Base-by-base conservation (phyloP, 164 flowering plant genomes). In the Sextonia rubra region DNA sequence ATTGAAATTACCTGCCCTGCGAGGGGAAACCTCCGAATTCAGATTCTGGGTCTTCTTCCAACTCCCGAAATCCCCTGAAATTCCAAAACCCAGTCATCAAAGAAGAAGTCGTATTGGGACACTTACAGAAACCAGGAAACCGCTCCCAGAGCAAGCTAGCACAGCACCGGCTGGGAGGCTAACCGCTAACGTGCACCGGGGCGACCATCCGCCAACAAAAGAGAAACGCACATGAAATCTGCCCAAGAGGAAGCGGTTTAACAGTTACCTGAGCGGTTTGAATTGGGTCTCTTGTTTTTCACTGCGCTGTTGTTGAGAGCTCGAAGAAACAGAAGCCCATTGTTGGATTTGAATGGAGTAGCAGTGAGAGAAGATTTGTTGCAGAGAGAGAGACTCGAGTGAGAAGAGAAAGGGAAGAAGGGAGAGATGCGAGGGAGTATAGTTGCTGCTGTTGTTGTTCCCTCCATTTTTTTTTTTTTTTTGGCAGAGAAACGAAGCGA, bases 1-100 rank as follows among this genome's bases (percentile, higher is more conserved):
- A 58, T 24, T 30, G 49, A 9, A 26, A n/a, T 14, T 52, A 72
- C 98, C 98, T 62, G 95, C 93, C 84, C 98, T 83, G 47, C 90
- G 98, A 70, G 98, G 93, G 12, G 95, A 91, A 75, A 93, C 86
- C 66, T 64, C 66, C 32, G 44, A 27, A 26, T 64, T 64, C 66
- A 64, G 66, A 11, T 64, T 64, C 37, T 64, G 37, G 8, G 27
- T 25, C 66, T 64, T 64, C 66, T 26, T 64, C n/a, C 4, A 3
- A 27, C 15, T 26, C 17, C 9, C 1, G 66, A 64, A 64, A 27
- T 17, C 18, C 66, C 66, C 77, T 71, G 61, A 23, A 55, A 68
- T 14, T 37, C 48, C 30, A 49, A 47, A 18, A 15, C 63, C 2
- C 29, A 12, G 30, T 23, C 9, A 1, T 25, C 29, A 20, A 29